Base-by-base conservation (phyloP, 225 moss, liverwort and hornwort genomes). In the Pseudoscleropodium purum region DNA sequence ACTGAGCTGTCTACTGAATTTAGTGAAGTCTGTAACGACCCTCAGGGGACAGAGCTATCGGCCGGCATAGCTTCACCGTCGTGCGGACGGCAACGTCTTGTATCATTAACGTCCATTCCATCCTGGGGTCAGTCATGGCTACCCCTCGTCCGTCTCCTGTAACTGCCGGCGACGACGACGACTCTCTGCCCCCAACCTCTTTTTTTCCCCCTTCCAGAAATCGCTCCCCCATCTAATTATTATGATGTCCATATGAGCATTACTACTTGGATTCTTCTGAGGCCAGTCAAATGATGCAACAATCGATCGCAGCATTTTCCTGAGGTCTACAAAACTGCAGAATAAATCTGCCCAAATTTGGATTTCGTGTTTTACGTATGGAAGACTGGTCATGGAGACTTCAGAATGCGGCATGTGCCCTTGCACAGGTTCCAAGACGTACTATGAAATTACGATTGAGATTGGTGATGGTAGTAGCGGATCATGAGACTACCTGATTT, bases 141-240 rank as follows among this genome's bases (percentile, higher is more conserved):
- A 87, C 85, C 70, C 63, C 83, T 80, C 73, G 33, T 79, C 79
- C 70, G 69, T 90, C 85, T 59, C 72, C 61, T 91, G 89, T 89
- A 93, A 93, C 91, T 93, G 92, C 91, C 89, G 78, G 85, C 69
- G 82, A 41, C 77, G 85, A 93, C 33, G 91, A 89, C 73, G 90
- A 90, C 90, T 88, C 88, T 93, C 89, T 88, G 74, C 79, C 87
- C 79, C 88, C 74, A 83, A 67, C 61, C 60, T 84, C 88, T 84
- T 82, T 76, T 83, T 83, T 85, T 10, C 34, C 19, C 65, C 88
- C 65, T 67, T 67, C 82, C 51, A 93, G 83, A 89, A 65, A 75
- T 89, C 79, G 59, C 24, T 84, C 68, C 61, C 45, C 84, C 69
- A 45, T 84, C 81, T 57, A 36, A 83, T 89, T 30, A 9, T 84